A percentile compares a stretch with the other conserved stretches of the same genome.
phyloP scores from a whole-genome alignment of 495 filamentous ascomycete species.

The Sphaerosporella brunnea region DNA sequence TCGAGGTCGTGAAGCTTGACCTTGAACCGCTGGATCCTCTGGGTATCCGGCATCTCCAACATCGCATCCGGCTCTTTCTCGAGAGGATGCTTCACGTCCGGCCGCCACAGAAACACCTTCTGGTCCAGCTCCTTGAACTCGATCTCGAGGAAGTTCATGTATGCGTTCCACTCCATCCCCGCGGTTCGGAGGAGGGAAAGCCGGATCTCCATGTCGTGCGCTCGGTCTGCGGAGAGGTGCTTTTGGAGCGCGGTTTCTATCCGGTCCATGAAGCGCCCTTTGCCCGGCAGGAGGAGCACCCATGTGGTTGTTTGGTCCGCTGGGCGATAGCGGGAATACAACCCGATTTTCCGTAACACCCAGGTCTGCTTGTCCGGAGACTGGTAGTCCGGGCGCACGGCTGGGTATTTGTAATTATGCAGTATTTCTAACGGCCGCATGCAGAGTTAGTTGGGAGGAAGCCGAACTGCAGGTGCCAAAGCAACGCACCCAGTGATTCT shows the following conservation, averaged over 20 bases:
- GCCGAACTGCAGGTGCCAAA: no score
- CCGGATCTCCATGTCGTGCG: conserved; percentile 19
- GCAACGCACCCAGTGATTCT: not conserved
- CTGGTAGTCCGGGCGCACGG: not conserved
- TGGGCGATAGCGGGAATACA: conserved; percentile 10
- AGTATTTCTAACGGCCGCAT: no score
- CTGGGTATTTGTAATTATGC: not conserved
- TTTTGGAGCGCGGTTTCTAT: no score
- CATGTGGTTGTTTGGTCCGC: conserved; percentile 4
- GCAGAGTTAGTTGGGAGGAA: no score
- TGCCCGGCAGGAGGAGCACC: conserved; percentile 10
- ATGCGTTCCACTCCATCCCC: conserved; percentile 18
- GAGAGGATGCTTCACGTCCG: not conserved
- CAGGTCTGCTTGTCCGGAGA: conserved; percentile 1
- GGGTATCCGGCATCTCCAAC: conserved; percentile 11
- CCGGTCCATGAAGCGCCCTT: conserved; percentile 4
- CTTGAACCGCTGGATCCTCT: conserved; percentile 9
- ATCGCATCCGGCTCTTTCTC: not conserved
- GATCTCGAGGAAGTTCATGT: conserved; percentile 16
- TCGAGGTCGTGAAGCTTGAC: conserved; percentile 2
- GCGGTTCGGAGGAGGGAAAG: conserved; percentile 12
- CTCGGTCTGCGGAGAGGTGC: no score
- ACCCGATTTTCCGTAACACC: conserved; percentile 11
- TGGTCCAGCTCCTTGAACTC: conserved; percentile 11
- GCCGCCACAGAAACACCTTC: conserved; percentile 4